Percentiles rank a stretch among this genome's conserved stretches.
phyloP scores from a whole-genome alignment of 441 rosid species.

The Erodium moschatum region DNA sequence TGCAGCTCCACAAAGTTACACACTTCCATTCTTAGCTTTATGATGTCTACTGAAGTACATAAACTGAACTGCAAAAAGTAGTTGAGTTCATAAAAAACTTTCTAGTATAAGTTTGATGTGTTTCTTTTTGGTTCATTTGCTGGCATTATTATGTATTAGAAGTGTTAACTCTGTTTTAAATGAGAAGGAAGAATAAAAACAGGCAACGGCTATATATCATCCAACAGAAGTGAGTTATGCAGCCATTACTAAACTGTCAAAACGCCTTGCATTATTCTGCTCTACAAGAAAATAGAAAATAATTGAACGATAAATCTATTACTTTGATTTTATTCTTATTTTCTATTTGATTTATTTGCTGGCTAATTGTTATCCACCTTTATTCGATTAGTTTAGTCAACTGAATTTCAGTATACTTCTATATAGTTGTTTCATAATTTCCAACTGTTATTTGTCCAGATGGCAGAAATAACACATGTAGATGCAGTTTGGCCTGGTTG shows the following conservation, averaged over 20 bases:
- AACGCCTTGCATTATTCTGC: neutral
- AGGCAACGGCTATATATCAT: neutral
- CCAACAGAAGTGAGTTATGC: neutral
- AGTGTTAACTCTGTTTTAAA: constrained; percentile 2
- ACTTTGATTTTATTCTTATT: constrained; percentile 9
- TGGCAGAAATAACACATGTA: constrained; percentile 94
- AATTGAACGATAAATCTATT: constrained; percentile 6
- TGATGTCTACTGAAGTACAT: neutral
- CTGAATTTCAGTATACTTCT: neutral
- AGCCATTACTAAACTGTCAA: neutral
- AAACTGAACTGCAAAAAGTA: neutral
- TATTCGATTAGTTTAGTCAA: constrained; percentile 4
- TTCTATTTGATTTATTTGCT: constrained; percentile 2
- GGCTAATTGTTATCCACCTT: constrained; percentile 11
- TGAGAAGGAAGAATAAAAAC: neutral
- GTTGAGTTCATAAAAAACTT: neutral
- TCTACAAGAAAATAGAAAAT: constrained; percentile 6
- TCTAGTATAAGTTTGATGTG: constrained; percentile 6
- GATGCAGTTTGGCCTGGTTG: constrained; percentile 99
- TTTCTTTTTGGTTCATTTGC: too few relatives aligned
- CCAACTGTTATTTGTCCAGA: constrained; percentile 38
- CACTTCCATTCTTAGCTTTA: neutral
- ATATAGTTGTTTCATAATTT: constrained; percentile 10
- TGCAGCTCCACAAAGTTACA: neutral
- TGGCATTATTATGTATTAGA: too few relatives aligned